Evolutionary conservation across 441 rosid species (phyloP), one percentile per base, ranked within the genome.

Genomic region (Populus hybrid): DNA sequence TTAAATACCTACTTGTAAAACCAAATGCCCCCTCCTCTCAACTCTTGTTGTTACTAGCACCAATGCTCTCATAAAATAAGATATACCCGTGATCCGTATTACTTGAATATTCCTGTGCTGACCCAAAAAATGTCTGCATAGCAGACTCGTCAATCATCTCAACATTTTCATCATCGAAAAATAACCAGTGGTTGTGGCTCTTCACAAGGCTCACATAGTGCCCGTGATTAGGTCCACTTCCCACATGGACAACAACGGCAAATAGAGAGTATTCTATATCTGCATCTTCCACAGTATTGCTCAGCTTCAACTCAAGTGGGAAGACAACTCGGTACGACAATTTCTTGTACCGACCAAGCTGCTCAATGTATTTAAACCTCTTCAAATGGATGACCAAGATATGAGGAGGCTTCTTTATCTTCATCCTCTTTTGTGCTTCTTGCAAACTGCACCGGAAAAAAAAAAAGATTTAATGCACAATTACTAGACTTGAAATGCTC

Each of bases 371-470:
- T 85, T 94, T 95, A 82, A 95, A 94, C 73, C 97, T 88, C 81
- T 93, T 95, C 26, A 92, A 86, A 83, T 95, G 99, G 79, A 89
- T 94, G 12, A 94, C 99, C 80, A 95, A 81, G 76, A 92, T 89
- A 72, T 92, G 90, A 70, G 95, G 99, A 11, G 97, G 92, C 85
- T 94, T 94, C 89, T 93, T 94, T 82, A 94, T 94, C 93, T 94
- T 94, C 97, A 94, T 93, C 83, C 97, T 88, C 88, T 92, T 95
- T 80, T 93, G 97, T 12, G 97, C 98, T 90, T 94, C 98, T 86
- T 94, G 98, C 89, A 94, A 89, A 81, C 98, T 95, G 90, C 90
- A 82, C 24, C 42, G 26, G 4, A 72, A 50, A 76, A 28, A n/a
- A n/a, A 12, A 1, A 2, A 23, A 1, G 28, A 26, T 50, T 50